Evolutionary conservation across 2,329 filamentous ascomycete species (phyloP).

Genomic region (Dothiorella sarmentorum): DNA sequence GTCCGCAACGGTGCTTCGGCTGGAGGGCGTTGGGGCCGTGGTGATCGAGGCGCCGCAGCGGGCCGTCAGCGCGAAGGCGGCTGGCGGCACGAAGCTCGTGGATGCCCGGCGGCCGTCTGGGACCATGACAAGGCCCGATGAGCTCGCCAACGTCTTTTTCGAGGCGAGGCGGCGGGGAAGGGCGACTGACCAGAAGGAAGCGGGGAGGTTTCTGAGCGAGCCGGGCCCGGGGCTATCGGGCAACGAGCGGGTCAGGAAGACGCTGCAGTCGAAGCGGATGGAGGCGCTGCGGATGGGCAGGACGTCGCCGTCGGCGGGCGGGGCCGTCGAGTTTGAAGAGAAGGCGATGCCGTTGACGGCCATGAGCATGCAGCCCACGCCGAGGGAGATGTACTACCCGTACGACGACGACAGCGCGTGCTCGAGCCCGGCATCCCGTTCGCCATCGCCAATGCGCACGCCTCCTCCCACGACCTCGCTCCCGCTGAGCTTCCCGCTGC

Average conservation of each 20-base stretch:
- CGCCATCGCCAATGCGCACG: background rate
- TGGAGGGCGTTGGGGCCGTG: constrained; percentile 6
- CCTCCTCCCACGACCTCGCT: constrained; percentile 12
- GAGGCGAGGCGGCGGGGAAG: background rate
- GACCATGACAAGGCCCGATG: no score
- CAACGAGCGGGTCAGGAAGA: constrained; percentile 4
- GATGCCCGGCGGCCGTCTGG: background rate
- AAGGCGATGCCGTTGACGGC: constrained; percentile 25
- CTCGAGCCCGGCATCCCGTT: constrained; percentile 16
- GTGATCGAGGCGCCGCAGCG: constrained; percentile 10
- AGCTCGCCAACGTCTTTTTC: no score
- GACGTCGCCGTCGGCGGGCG: background rate
- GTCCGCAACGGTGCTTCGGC: background rate
- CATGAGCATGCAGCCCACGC: constrained; percentile 30
- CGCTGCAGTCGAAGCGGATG: constrained; percentile 9
- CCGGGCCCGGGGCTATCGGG: constrained; percentile 5
- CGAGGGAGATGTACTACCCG: constrained; percentile 30
- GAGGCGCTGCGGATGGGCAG: background rate
- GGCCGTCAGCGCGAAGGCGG: constrained; percentile 4
- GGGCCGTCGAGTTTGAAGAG: constrained; percentile 1
- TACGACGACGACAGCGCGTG: background rate
- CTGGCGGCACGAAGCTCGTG: constrained; percentile 7
- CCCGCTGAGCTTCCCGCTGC: constrained; percentile 6
- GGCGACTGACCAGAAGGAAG: background rate
- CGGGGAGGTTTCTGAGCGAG: background rate